Conservation (phyloP, 1,139 yeast genomes). For the Hyphopichia burtonii region DNA sequence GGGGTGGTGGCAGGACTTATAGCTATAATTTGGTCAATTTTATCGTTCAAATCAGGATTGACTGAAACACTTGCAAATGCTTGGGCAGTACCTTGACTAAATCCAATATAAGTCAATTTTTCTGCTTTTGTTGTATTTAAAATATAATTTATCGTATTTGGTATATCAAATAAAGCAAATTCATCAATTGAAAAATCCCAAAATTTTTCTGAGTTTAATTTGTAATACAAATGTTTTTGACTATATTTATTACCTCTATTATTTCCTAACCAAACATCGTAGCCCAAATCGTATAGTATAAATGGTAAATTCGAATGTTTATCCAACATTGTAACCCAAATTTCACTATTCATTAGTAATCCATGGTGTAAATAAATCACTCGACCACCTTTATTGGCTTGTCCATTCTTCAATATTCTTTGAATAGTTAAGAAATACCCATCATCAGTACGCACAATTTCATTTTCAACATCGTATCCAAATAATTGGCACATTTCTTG, state of each 20-base stretch:
- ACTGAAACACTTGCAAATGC: constrained; percentile 78
- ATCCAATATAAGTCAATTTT: constrained; percentile 72
- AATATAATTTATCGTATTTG: constrained; percentile 43
- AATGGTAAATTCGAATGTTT: constrained; percentile 70
- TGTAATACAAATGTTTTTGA: constrained; percentile 38
- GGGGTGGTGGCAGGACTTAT: constrained; percentile 96
- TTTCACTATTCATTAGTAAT: constrained; percentile 83
- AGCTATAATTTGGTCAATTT: constrained; percentile 72
- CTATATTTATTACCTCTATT: constrained; percentile 90
- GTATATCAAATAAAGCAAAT: constrained; percentile 48
- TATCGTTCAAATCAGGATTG: constrained; percentile 65
- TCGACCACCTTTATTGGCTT: constrained; percentile 26
- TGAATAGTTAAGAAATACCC: constrained; percentile 39
- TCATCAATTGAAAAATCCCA: constrained; percentile 51
- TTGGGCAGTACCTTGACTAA: constrained; percentile 91
- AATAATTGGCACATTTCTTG: constrained; percentile 36
- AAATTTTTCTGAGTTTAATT: constrained; percentile 37
- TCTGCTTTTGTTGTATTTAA: constrained; percentile 20
- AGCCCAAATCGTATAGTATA: constrained; percentile 72
- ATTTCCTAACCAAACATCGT: constrained; percentile 92
- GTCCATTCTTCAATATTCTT: constrained; percentile 16
- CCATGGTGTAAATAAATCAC: constrained; percentile 90
- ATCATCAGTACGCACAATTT: constrained; percentile 40
- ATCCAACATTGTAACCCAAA: constrained; percentile 77
- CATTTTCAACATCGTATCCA: constrained; percentile 40